Percentiles rank a stretch among this genome's conserved stretches.
These are phyloP conservation scores for Lipomyces sp. DNA, from an alignment of 805 yeast genomes.

Conservation along the genomic window DNA sequence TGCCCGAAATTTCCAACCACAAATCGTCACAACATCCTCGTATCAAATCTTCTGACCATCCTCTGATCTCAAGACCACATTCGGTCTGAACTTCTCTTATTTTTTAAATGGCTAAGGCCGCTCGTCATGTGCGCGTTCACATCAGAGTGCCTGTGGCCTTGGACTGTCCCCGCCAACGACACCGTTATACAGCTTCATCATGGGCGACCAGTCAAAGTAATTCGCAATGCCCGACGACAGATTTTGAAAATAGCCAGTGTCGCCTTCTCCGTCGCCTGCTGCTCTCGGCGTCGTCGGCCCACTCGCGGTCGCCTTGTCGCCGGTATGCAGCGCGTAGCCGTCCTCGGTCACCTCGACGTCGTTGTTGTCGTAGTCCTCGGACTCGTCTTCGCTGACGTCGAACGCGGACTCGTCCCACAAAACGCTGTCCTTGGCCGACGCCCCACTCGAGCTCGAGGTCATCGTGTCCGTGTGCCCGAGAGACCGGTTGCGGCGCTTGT, in stretches of 20 bases:
- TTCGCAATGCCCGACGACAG: slow-evolving; percentile 1
- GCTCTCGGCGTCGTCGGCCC: too few species aligned
- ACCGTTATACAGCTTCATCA: slow-evolving; percentile 12
- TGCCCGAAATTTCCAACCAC: too few species aligned
- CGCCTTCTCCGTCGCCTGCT: background rate
- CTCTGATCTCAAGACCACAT: too few species aligned
- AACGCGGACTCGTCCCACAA: slow-evolving; percentile 21
- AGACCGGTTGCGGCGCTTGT: background rate
- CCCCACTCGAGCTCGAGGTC: background rate
- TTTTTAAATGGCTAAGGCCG: too few species aligned
- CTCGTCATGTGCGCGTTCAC: too few species aligned
- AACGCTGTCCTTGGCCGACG: slow-evolving; percentile 9
- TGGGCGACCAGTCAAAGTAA: slow-evolving; percentile 25
- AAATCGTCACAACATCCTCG: too few species aligned
- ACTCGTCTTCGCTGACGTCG: slow-evolving; percentile 17
- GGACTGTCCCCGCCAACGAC: slow-evolving; percentile 4
- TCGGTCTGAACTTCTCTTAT: too few species aligned
- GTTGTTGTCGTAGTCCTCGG: slow-evolving; percentile 2
- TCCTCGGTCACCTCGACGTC: background rate
- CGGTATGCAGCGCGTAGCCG: background rate
- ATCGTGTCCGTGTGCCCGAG: background rate
- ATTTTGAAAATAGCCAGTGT: slow-evolving; percentile 6
- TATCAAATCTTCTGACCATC: too few species aligned
- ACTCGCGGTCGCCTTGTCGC: too few species aligned
- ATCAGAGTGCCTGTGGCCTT: too few species aligned